phyloP scores from a whole-genome alignment of 495 filamentous ascomycete genomes.

The Chaetomidium leptoderma region DNA sequence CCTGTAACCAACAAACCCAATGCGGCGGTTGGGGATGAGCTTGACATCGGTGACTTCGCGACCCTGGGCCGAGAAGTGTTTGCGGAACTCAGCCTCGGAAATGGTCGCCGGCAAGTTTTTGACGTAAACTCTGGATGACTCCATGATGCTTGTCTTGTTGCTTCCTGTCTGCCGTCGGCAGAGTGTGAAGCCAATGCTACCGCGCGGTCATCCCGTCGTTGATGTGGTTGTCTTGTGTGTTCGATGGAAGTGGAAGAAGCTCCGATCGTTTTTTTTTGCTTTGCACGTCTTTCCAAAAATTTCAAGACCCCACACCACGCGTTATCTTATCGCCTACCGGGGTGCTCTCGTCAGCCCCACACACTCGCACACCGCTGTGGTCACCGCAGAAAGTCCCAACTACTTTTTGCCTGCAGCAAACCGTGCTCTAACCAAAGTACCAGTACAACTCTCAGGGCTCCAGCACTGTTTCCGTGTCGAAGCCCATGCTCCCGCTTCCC shows the following conservation, averaged over 20 bases:
- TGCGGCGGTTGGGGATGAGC: slow-evolving; percentile 78
- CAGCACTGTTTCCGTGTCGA: too few species aligned
- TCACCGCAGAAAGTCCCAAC: neutral
- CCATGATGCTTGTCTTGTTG: slow-evolving; percentile 36
- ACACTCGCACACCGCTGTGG: neutral
- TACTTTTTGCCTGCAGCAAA: too few species aligned
- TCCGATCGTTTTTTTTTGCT: slow-evolving; percentile 4
- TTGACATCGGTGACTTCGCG: slow-evolving; percentile 82
- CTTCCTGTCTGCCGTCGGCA: slow-evolving; percentile 24
- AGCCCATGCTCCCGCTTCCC: too few species aligned
- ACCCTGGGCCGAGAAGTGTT: slow-evolving; percentile 72
- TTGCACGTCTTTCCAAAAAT: slow-evolving; percentile 13
- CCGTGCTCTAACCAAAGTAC: too few species aligned
- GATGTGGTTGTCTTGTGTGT: neutral
- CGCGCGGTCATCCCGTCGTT: slow-evolving; percentile 24
- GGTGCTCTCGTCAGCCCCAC: neutral
- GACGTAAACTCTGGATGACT: slow-evolving; percentile 87
- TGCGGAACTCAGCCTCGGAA: slow-evolving; percentile 72
- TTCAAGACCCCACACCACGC: slow-evolving; percentile 12
- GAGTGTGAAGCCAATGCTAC: slow-evolving; percentile 22
- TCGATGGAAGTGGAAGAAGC: slow-evolving; percentile 12
- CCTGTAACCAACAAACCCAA: slow-evolving; percentile 95
- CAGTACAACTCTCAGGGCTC: too few species aligned
- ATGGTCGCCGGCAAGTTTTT: slow-evolving; percentile 74
- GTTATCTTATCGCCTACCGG: slow-evolving; percentile 25